A percentile compares a stretch with the other conserved stretches of the same genome.
These are phyloP conservation scores for Hyparrhenia diplandra DNA, from an alignment of 176 grass and related monocot species.

Conservation along the genomic window DNA sequence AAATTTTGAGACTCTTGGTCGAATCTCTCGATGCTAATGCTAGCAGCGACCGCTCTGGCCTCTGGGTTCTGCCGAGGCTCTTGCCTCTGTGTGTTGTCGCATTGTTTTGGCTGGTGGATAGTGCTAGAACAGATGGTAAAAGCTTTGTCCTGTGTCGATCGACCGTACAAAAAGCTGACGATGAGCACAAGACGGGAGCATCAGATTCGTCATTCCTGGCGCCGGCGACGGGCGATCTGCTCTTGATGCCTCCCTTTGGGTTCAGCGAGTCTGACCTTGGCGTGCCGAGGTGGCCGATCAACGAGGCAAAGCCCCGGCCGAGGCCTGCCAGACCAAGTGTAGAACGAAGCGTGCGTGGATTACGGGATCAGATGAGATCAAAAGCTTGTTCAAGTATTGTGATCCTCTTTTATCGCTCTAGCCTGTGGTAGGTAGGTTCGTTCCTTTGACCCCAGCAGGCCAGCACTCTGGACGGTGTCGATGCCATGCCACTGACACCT, in stretches of 20 bases:
- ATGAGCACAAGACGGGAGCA: background rate
- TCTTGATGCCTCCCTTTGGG: background rate
- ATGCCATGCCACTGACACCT: background rate
- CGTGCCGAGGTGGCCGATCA: background rate
- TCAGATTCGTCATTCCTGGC: background rate
- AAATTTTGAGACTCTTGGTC: background rate
- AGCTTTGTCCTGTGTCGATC: background rate
- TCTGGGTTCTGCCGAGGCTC: background rate
- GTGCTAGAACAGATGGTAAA: background rate
- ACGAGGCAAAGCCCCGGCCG: background rate
- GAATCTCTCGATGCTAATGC: no score
- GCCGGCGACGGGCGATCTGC: background rate
- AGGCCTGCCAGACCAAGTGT: background rate
- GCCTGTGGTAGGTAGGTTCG: background rate
- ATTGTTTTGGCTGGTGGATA: background rate
- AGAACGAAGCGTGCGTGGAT: background rate
- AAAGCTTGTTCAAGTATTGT: background rate
- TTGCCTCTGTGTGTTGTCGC: no score
- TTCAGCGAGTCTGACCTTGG: no score
- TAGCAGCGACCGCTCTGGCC: no score
- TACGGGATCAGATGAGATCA: background rate
- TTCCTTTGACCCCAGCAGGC: background rate
- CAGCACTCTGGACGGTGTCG: background rate
- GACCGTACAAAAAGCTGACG: background rate
- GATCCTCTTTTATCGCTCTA: background rate